Evolutionary conservation across 2,329 filamentous ascomycete genomes (phyloP).

Genomic region (Gliomastix tumulicola): DNA sequence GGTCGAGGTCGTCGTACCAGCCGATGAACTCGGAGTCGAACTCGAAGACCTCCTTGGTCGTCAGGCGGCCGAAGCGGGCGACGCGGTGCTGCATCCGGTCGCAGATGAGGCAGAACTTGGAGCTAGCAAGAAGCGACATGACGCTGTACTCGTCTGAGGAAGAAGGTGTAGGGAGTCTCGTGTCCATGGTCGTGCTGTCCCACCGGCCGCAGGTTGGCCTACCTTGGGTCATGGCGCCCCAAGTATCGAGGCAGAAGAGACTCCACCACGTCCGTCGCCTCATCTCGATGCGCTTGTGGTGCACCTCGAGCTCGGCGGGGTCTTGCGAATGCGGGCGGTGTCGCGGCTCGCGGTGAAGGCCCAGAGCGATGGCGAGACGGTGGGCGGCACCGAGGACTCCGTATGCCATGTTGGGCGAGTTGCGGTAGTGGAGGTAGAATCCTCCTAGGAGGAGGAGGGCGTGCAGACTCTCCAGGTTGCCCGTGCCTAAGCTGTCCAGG

Average conservation of each 20-base stretch:
- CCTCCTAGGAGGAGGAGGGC: conserved; percentile 65
- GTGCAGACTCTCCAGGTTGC: conserved; percentile 68
- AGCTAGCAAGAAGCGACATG: conserved; percentile 15
- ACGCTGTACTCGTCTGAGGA: conserved; percentile 14
- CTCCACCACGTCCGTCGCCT: conserved; percentile 67
- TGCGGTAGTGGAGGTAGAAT: conserved; percentile 73
- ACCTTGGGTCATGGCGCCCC: conserved; percentile 63
- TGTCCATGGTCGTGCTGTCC: conserved; percentile 21
- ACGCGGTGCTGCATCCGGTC: conserved; percentile 20
- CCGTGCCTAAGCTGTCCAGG: conserved; percentile 47
- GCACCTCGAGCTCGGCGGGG: conserved; percentile 33
- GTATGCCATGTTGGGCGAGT: conserved; percentile 71
- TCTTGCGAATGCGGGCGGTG: conserved; percentile 16
- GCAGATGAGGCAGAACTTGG: conserved; percentile 18
- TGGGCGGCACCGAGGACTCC: conserved; percentile 64
- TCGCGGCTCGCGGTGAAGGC: conserved; percentile 56
- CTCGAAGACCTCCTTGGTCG: conserved; percentile 13
- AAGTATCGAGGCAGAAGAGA: conserved; percentile 64
- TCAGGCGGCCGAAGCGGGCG: conserved; percentile 15
- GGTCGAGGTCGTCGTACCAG: conserved; percentile 15
- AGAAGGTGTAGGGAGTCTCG: conserved; percentile 11
- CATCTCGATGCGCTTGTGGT: conserved; percentile 34
- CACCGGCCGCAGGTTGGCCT: conserved; percentile 37
- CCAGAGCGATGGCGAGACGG: conserved; percentile 67
- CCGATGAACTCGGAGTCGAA: conserved; percentile 16